Conservation (phyloP, 257 asterid species). For the Scutellaria galericulata region DNA sequence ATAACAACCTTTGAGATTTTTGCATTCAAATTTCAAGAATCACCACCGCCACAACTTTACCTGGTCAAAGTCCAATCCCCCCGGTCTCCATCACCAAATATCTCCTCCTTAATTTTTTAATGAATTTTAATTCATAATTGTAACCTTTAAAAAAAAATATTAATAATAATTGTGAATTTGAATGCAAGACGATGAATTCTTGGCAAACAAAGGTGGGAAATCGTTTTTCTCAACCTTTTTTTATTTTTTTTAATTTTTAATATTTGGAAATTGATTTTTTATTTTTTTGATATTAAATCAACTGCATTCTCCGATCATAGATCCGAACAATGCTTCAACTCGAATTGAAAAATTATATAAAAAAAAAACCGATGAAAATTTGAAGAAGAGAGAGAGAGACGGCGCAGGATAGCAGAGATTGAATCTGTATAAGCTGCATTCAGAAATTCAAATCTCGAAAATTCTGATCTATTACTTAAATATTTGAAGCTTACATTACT, state of each 20-base stretch:
- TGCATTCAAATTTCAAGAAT: slow-evolving; percentile 21
- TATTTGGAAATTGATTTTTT: background rate
- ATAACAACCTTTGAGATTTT: slow-evolving; percentile 18
- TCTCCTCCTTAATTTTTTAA: background rate
- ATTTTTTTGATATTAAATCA: background rate
- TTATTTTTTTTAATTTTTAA: background rate
- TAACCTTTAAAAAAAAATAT: too few relatives aligned
- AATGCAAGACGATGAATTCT: too few relatives aligned
- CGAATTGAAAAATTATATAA: background rate
- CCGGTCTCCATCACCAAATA: slow-evolving; percentile 32
- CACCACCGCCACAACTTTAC: slow-evolving; percentile 32
- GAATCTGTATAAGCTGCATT: slow-evolving; percentile 14
- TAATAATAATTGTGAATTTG: too few relatives aligned
- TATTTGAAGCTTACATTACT: slow-evolving; percentile 30
- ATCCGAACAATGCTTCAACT: slow-evolving; percentile 21
- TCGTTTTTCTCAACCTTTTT: too few relatives aligned
- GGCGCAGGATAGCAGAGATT: background rate
- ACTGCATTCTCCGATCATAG: slow-evolving; percentile 19
- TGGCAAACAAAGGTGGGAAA: too few relatives aligned
- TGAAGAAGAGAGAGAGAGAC: background rate
- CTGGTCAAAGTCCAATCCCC: slow-evolving; percentile 24
- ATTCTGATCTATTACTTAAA: slow-evolving; percentile 29
- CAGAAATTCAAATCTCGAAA: slow-evolving; percentile 15
- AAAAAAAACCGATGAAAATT: background rate
- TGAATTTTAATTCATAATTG: too few relatives aligned